These are phyloP conservation scores for Boletellus deceptivus DNA, from an alignment of 1,284 basidiomycete species.

Conservation along the genomic window DNA sequence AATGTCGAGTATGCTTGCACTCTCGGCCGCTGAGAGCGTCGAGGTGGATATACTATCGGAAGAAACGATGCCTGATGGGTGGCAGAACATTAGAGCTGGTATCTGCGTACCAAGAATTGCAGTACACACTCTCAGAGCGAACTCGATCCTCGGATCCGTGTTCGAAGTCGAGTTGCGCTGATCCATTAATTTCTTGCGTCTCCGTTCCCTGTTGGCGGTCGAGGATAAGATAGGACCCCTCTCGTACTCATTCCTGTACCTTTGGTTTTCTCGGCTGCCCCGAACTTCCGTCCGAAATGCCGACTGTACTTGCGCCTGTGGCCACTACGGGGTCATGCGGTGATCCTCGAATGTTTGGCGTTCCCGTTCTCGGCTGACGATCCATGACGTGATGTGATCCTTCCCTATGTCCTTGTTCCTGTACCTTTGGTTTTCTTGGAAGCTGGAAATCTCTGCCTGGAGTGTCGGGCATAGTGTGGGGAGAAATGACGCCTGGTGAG, in stretches of 20 bases:
- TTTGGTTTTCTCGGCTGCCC: neutral
- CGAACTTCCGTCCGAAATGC: too few relatives aligned
- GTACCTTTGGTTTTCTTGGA: slow-evolving; percentile 2
- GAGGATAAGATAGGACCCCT: too few relatives aligned
- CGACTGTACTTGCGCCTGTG: too few relatives aligned
- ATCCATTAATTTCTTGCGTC: neutral
- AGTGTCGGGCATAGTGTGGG: too few relatives aligned
- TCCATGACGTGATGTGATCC: neutral
- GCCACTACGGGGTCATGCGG: neutral
- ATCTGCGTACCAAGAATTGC: neutral
- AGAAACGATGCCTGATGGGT: neutral
- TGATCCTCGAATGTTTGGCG: neutral
- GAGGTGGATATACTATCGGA: neutral
- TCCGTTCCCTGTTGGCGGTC: too few relatives aligned
- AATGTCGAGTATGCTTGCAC: neutral
- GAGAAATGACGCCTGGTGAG: neutral
- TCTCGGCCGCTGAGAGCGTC: too few relatives aligned
- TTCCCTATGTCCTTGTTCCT: neutral
- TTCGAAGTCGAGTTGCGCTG: too few relatives aligned
- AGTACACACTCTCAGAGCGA: neutral
- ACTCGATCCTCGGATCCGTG: too few relatives aligned
- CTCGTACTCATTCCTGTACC: too few relatives aligned
- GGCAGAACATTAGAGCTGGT: neutral
- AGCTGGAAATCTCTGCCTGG: neutral
- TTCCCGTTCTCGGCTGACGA: neutral